Base-by-base conservation (phyloP, 192 early-diverging fungal genomes). In the Coemansia nantahalensis region DNA sequence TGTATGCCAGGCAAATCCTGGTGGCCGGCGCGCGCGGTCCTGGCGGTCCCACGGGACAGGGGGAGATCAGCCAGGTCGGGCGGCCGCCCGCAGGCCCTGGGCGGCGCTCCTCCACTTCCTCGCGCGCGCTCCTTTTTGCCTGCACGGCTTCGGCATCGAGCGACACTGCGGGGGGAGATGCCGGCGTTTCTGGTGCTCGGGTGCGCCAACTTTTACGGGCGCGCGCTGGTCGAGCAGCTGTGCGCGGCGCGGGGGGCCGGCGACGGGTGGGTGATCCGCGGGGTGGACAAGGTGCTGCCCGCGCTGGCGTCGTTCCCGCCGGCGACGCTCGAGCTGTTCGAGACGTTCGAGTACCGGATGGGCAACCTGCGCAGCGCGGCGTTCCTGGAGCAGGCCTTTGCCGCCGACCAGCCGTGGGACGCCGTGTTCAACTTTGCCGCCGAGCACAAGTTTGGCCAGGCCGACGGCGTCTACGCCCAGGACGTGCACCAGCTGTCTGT, bases 391-490 rank as follows among this genome's bases (percentile, higher is more conserved):
- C 82, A 84, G 51, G 84, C 81, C 21, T 95, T 90, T 67, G 78
- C 78, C 15, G 17, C 31, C 13, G 71, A 79, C 30, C 78, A 82
- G 23, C 85, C 90, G 54, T 98, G 86, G 74, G 95, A 98, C 75
- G 92, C 87, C 60, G 95, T 98, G 12, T 83, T 97, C 76, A 94
- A 98, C 72, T 81, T 90, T 59, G 95, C 93, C n/a, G 85, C 85
- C 16, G 95, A 97, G 65, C 90, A 85, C 44, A 95, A 95, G 59
- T 97, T 94, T 75, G 90, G 90, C 0, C 92, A 91, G 61, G 68
- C 85, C 0, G 79, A 86, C 14, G 84, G 84, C 49, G 92, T 90
- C 59, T 75, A 59, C 45, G 47, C 58, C 33, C 65, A 68, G 26
- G 65, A 75, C 35, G 65, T 75, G 15, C 33, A 49, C 33, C 77